Evolutionary conservation across 2,329 filamentous ascomycete genomes (phyloP), one percentile per base, ranked within the genome.

Genomic region (Macrophomina pseudophaseolina): DNA sequence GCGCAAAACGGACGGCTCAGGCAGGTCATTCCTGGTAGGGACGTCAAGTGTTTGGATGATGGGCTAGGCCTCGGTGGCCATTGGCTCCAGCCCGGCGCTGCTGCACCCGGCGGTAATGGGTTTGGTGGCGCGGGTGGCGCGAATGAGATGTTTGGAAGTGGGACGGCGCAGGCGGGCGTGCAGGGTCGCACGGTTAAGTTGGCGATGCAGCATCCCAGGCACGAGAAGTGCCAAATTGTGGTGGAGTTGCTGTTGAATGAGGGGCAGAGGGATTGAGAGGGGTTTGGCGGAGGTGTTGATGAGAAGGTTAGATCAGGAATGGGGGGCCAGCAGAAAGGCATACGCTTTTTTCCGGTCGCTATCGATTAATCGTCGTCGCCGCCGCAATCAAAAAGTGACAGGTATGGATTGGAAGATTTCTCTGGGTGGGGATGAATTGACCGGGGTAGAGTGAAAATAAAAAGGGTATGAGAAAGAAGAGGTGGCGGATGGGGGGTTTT

Each of bases 161-260:
- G 4, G 85, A 90, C 70, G 11, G 33, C 23, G 2, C 33, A 23
- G 35, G 82, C 72, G 73, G 80, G 52, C 74, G 74, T 18, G 68
- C 73, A 54, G 77, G 76, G 52, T 71, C 87, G 92, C 65, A 97
- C 92, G 1, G 90, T 98, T 73, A 99, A 99, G 86, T 88, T 99
- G 72, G 91, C 90, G 73, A 94, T 99, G 92, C 92, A 93, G 74
- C 95, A 99, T 81, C 95, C 95, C 0, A 92, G 97, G 80, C 84
- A 91, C 69, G 87, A 92, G 67, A 89, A 91, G 63, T 90, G 89
- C 74, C 94, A 97, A 82, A 89, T 99, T 70, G 89, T 99, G 69
- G 83, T 98, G 69, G 95, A 99, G 81, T 85, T 99, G 85, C 81
- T 97, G 70, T 86, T 98, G 72, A 98, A 98, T 77, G 92, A 97